A percentile compares a stretch with the other conserved stretches of the same genome.
These are phyloP conservation scores for Massariosphaeria phaeospora DNA, from an alignment of 495 filamentous ascomycete species.

Conservation along the genomic window DNA sequence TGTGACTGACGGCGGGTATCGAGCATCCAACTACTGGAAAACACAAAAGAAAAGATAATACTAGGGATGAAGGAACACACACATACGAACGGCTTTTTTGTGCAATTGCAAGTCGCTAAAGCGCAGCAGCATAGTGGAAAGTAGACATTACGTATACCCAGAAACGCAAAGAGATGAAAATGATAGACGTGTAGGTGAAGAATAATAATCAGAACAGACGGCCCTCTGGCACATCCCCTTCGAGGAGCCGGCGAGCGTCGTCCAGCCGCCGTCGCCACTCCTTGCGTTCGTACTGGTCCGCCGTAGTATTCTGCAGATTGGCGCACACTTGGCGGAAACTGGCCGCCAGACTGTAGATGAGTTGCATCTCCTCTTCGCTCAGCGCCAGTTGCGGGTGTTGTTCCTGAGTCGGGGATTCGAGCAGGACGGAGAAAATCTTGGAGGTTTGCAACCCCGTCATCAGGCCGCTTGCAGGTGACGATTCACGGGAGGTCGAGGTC, in stretches of 20 bases:
- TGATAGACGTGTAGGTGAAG: neutral
- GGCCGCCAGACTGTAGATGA: conserved; percentile 71
- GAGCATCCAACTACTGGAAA: no score
- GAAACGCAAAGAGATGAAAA: conserved; percentile 3
- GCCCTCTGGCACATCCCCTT: conserved; percentile 45
- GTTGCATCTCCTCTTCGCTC: conserved; percentile 45
- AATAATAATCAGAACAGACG: conserved; percentile 11
- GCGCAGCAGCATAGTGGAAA: conserved; percentile 6
- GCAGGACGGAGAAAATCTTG: conserved; percentile 28
- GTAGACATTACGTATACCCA: conserved; percentile 16
- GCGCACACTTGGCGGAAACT: conserved; percentile 65
- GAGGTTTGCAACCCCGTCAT: conserved; percentile 30
- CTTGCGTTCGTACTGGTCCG: conserved; percentile 56
- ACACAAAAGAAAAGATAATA: neutral
- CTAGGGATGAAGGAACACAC: neutral
- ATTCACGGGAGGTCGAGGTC: conserved; percentile 8
- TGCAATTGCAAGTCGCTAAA: conserved; percentile 10
- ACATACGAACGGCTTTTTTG: neutral
- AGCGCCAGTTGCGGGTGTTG: conserved; percentile 48
- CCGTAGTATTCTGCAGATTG: conserved; percentile 58
- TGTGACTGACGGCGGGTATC: no score
- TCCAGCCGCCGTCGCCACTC: conserved; percentile 66
- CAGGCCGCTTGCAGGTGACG: conserved; percentile 37
- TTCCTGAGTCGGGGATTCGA: conserved; percentile 46
- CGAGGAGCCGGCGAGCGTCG: conserved; percentile 63